Percentiles rank a stretch among this genome's conserved stretches.
phyloP scores from a whole-genome alignment of 2,329 filamentous ascomycete species.

The Aspergillus latus region DNA sequence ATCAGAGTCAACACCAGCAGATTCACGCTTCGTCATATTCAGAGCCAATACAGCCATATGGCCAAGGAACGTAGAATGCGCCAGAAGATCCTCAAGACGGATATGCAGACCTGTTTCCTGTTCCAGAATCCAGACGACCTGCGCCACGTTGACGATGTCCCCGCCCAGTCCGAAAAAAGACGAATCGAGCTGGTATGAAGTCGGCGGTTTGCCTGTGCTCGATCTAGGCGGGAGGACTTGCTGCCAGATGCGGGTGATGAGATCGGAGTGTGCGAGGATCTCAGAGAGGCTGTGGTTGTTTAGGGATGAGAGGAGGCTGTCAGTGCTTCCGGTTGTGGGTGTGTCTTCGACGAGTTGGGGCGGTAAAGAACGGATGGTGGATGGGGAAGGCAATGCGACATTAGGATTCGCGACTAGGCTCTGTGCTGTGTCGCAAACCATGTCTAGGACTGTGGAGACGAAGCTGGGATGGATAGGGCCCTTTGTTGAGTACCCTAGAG shows the following conservation, averaged over 20 bases:
- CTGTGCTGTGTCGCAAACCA: constrained; percentile 41
- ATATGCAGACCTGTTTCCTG: constrained; percentile 40
- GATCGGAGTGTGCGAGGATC: constrained; percentile 41
- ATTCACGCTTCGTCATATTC: constrained; percentile 27
- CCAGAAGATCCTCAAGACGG: constrained; percentile 42
- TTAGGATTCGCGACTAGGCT: constrained; percentile 39
- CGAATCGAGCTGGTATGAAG: constrained; percentile 38
- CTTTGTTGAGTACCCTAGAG: constrained; percentile 41
- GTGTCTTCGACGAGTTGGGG: constrained; percentile 31
- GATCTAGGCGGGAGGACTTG: constrained; percentile 35
- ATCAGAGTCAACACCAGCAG: constrained; percentile 15
- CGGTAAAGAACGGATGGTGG: constrained; percentile 35
- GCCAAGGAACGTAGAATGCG: constrained; percentile 43
- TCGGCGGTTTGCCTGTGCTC: constrained; percentile 19
- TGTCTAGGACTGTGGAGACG: constrained; percentile 39
- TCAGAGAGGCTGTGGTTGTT: constrained; percentile 40
- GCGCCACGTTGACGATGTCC: constrained; percentile 43
- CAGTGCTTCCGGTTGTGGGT: constrained; percentile 22
- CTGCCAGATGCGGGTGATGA: constrained; percentile 42
- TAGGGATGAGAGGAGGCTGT: constrained; percentile 37
- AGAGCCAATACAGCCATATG: constrained; percentile 40
- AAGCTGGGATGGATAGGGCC: constrained; percentile 35
- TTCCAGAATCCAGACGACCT: constrained; percentile 43
- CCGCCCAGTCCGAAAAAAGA: constrained; percentile 46
- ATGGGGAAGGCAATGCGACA: constrained; percentile 33